Conservation (phyloP, 352 stramenopile genomes). For the Thraustochytrium sp. region DNA sequence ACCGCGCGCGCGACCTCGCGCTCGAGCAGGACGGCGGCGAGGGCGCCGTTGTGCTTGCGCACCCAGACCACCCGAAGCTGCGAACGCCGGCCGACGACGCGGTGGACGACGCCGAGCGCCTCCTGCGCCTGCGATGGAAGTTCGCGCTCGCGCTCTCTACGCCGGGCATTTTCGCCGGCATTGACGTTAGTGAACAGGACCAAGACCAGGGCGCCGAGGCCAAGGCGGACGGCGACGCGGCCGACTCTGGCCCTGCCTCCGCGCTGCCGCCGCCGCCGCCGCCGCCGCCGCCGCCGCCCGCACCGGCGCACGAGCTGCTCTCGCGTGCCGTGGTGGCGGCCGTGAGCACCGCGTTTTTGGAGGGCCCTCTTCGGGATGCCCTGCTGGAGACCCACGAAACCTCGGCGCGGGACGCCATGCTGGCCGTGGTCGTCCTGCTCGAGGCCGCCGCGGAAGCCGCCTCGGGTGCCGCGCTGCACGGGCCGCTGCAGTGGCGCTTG, state of each 20-base stretch:
- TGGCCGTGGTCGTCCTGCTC: background rate
- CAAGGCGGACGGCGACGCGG: background rate
- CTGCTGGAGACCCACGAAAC: slow-evolving; percentile 14
- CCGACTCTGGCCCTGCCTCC: background rate
- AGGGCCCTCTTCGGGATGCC: background rate
- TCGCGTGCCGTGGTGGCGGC: background rate
- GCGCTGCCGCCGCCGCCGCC: background rate
- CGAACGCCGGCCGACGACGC: background rate
- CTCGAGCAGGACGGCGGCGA: background rate
- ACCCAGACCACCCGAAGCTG: too few species aligned
- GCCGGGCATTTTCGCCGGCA: background rate
- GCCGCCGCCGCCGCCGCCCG: background rate
- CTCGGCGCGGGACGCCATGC: background rate
- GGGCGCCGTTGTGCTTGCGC: too few species aligned
- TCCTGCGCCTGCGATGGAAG: background rate
- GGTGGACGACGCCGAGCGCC: background rate
- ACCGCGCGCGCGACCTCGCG: background rate
- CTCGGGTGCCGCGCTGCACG: background rate
- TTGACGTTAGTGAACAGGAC: background rate
- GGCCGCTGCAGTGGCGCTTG: slow-evolving; percentile 5
- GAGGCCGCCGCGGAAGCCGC: background rate
- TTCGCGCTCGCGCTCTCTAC: slow-evolving; percentile 20
- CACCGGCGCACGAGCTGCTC: background rate
- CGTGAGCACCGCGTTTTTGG: background rate
- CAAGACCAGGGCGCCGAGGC: background rate